A percentile compares a stretch with the other conserved stretches of the same genome.
These are phyloP conservation scores for Dendrobium huoshanense DNA, from an alignment of 106 monocot genomes.

Conservation along the genomic window DNA sequence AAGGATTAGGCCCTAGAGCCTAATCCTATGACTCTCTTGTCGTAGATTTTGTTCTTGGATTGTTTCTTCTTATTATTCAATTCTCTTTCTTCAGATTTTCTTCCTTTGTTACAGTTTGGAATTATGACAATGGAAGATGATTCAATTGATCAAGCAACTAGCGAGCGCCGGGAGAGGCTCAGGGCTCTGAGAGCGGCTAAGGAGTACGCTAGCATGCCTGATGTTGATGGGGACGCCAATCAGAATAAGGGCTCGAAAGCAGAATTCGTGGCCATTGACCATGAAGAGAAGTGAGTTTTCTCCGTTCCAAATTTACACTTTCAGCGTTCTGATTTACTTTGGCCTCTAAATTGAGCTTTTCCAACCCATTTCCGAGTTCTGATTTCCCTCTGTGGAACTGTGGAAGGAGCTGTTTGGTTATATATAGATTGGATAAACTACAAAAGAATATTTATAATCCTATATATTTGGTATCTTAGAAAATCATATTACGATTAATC, in stretches of 20 bases:
- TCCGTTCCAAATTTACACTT: background rate
- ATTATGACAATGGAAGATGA: slow-evolving; percentile 33
- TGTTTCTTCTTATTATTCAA: background rate
- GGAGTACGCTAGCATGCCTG: slow-evolving; percentile 33
- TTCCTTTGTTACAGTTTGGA: slow-evolving; percentile 5
- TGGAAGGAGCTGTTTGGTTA: background rate
- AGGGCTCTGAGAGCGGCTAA: slow-evolving; percentile 58
- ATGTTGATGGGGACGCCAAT: slow-evolving; percentile 12
- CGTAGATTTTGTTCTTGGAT: background rate
- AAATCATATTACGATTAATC: background rate
- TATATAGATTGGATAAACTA: background rate
- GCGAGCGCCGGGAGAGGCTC: slow-evolving; percentile 43
- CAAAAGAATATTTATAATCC: background rate
- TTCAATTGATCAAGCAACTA: slow-evolving; percentile 33
- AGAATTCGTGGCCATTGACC: background rate
- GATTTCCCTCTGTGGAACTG: background rate
- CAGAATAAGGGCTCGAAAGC: background rate
- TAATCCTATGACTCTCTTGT: background rate
- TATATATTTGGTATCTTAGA: background rate
- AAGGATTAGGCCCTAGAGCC: no score
- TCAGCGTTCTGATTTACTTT: background rate
- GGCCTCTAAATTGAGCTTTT: background rate
- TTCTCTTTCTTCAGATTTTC: background rate
- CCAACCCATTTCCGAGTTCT: background rate
- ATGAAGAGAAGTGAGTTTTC: slow-evolving; percentile 7